A percentile compares a stretch with the other conserved stretches of the same genome.
Evolutionary conservation across 192 early-diverging fungal genomes (phyloP).

Genomic region (Coemansia sp.): DNA sequence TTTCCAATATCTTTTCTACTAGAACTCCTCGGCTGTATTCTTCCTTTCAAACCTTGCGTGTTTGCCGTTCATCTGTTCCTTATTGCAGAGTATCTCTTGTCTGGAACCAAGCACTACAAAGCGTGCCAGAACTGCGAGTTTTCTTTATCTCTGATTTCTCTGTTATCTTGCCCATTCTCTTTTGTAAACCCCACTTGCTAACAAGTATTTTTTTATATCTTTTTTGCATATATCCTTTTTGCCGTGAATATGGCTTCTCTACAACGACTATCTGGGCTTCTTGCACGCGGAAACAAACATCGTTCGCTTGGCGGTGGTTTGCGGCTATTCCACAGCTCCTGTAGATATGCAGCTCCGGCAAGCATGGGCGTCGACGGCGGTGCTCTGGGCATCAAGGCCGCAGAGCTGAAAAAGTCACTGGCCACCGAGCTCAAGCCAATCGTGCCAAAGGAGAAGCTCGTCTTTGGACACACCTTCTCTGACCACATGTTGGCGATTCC

Average conservation of each 20-base stretch:
- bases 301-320: background rate
- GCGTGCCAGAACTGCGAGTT: no score
- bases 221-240: slow-evolving; percentile 1
- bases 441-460: slow-evolving; percentile 63
- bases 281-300: slow-evolving; percentile 1
- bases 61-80: no score
- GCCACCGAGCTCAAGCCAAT: slow-evolving; percentile 58
- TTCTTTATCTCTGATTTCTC: no score
- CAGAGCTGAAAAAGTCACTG: slow-evolving; percentile 22
- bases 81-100: no score
- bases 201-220: background rate
- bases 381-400: slow-evolving; percentile 8
- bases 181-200: no score
- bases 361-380: background rate
- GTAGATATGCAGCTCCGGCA: slow-evolving; percentile 17
- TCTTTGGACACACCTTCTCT: slow-evolving; percentile 87
- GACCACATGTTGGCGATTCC: slow-evolving; percentile 92
- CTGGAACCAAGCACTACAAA: no score
- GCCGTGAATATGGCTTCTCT: slow-evolving; percentile 1
- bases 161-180: background rate
- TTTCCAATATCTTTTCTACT: no score
- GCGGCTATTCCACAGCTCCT: slow-evolving; percentile 13
- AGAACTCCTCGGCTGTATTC: no score
- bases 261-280: slow-evolving; percentile 10
- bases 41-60: no score